A percentile compares a stretch with the other conserved stretches of the same genome.
These are phyloP conservation scores for Vaccinium corymbosum DNA, from an alignment of 148 eudicot species.

Conservation along the genomic window DNA sequence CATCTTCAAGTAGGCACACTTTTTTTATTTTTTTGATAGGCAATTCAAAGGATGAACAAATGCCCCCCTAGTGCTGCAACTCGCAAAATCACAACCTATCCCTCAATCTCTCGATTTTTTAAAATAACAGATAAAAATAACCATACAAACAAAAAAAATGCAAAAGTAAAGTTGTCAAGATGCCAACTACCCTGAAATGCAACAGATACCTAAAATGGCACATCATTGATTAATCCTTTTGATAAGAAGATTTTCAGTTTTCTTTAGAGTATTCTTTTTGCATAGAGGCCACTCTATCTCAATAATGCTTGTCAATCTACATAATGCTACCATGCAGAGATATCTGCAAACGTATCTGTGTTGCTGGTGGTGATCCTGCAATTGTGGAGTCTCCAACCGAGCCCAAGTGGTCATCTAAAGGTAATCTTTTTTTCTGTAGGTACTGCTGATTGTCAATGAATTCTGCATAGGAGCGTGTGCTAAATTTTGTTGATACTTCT, in stretches of 20 bases:
- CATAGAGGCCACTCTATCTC: not conserved
- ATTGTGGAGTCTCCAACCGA: conserved; percentile 83
- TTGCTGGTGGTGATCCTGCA: conserved; percentile 70
- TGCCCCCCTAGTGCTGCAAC: too few species aligned
- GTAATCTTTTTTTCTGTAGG: conserved; percentile 27
- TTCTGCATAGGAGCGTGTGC: not conserved
- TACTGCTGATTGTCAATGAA: not conserved
- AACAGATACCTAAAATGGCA: too few species aligned
- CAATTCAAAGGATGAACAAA: too few species aligned
- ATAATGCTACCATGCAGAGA: conserved; percentile 37
- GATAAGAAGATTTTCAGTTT: not conserved
- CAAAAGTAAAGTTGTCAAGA: too few species aligned
- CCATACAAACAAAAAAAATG: too few species aligned
- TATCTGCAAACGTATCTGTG: conserved; percentile 58
- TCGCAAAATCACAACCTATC: too few species aligned
- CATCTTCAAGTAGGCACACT: not conserved
- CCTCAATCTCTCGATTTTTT: too few species aligned
- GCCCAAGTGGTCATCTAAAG: conserved; percentile 91
- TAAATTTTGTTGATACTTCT: conserved; percentile 2
- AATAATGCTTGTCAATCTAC: not conserved
- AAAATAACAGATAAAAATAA: too few species aligned
- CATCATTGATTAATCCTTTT: not conserved
- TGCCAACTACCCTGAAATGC: too few species aligned
- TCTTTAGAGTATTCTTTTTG: not conserved
- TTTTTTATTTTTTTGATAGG: too few species aligned